A percentile compares a stretch with the other conserved stretches of the same genome.
Conservation (phyloP, 2,329 filamentous ascomycete species). For the Fusarium subglutinans region DNA sequence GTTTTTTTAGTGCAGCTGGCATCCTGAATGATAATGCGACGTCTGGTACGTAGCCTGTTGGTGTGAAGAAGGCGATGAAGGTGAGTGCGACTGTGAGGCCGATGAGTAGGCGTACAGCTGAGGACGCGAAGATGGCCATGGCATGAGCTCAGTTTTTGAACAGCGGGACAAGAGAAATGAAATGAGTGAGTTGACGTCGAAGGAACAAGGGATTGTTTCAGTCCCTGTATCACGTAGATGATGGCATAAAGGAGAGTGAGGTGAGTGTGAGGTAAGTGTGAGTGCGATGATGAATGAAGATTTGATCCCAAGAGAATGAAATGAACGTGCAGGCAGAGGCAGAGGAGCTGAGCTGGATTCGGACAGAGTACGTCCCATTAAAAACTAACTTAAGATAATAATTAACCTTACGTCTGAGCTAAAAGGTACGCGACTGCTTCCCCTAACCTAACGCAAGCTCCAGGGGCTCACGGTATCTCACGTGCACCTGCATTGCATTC, state of each 20-base stretch:
- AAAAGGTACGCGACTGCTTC: background rate
- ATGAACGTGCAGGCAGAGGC: background rate
- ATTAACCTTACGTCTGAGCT: background rate
- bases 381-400: background rate
- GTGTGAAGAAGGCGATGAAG: slow-evolving; percentile 34
- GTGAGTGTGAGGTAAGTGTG: background rate
- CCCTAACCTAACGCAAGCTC: background rate
- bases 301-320: background rate
- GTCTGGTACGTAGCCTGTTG: slow-evolving; percentile 6
- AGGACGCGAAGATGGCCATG: slow-evolving; percentile 35
- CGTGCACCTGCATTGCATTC: slow-evolving; percentile 8
- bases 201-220: slow-evolving; percentile 25
- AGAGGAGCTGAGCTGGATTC: background rate
- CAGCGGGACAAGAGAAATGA: background rate
- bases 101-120: slow-evolving; percentile 30
- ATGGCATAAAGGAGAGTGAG: slow-evolving; percentile 6
- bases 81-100: slow-evolving; percentile 33
- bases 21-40: slow-evolving; percentile 28
- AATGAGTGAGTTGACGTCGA: slow-evolving; percentile 9
- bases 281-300: background rate
- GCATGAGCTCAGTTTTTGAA: background rate
- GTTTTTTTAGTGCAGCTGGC: slow-evolving; percentile 32
- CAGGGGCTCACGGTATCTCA: slow-evolving; percentile 17
- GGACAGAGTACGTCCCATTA: background rate
- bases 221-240: slow-evolving; percentile 12